Conservation (phyloP, 352 stramenopile species). For the Globisporangium parvum region DNA sequence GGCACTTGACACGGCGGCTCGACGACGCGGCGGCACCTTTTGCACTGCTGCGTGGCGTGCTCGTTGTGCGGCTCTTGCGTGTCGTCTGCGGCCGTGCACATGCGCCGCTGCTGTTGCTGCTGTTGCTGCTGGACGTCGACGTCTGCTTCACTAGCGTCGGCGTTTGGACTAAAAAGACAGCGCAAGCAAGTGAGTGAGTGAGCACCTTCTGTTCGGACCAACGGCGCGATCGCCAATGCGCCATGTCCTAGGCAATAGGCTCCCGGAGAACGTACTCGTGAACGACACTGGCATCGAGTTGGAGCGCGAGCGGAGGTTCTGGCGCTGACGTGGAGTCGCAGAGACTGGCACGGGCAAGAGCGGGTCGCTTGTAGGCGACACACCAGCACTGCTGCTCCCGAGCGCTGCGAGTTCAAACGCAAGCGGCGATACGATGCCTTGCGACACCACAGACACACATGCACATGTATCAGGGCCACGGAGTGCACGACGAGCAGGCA, state of each 20-base stretch:
- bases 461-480: background rate
- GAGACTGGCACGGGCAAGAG: too few species aligned
- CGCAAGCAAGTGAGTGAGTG: background rate
- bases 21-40: conserved; percentile 6
- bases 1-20: conserved; percentile 31
- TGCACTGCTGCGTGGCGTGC: conserved; percentile 28
- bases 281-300: conserved; percentile 72
- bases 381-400: background rate
- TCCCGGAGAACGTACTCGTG: conserved; percentile 17
- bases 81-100: conserved; percentile 9
- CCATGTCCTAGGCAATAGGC: too few species aligned
- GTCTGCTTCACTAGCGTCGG: conserved; percentile 4
- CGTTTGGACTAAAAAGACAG: too few species aligned
- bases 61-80: conserved; percentile 24
- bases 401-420: conserved; percentile 5
- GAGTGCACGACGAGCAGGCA: background rate
- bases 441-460: background rate
- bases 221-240: too few species aligned
- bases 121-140: conserved; percentile 2
- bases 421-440: conserved; percentile 13
- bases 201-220: background rate
- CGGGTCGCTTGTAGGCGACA: too few species aligned
- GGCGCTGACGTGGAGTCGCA: conserved; percentile 13
- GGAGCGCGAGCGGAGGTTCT: conserved; percentile 49
- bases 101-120: background rate